Conservation (phyloP, 2,329 filamentous ascomycete genomes). For the Orbilia ellipsospora region DNA sequence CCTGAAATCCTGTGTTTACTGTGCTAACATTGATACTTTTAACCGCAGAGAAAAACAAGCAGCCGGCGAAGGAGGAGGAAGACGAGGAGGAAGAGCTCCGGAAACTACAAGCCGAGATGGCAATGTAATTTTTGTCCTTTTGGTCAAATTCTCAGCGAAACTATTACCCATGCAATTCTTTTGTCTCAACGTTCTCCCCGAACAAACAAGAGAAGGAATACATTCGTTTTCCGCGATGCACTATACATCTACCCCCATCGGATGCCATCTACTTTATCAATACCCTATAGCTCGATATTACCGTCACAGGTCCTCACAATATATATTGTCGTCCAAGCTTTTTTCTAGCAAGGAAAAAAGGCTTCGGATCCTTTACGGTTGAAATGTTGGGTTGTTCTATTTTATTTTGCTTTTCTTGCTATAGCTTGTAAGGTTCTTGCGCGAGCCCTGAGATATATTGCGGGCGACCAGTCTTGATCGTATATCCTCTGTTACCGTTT, state of each 20-base stretch:
- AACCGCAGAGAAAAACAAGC: constrained; percentile 67
- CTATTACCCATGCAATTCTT: no score
- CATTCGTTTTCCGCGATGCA: constrained; percentile 11
- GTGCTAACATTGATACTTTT: constrained; percentile 51
- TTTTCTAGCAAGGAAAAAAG: no score
- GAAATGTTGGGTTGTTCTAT: constrained; percentile 23
- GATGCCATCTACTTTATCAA: constrained; percentile 7
- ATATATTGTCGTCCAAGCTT: no score
- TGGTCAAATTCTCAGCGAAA: neutral
- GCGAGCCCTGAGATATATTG: constrained; percentile 23
- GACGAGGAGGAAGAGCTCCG: constrained; percentile 95
- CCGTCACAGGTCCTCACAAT: neutral
- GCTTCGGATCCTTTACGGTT: constrained; percentile 11
- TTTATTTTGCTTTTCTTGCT: constrained; percentile 15
- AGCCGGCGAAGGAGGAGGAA: constrained; percentile 72
- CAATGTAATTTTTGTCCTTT: constrained; percentile 72
- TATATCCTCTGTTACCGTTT: constrained; percentile 5
- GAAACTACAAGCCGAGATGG: constrained; percentile 96
- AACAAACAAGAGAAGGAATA: constrained; percentile 23
- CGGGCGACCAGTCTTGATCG: constrained; percentile 13
- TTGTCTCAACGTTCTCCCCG: constrained; percentile 15
- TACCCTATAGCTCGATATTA: neutral
- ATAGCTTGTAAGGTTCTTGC: constrained; percentile 14
- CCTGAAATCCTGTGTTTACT: neutral
- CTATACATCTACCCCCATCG: constrained; percentile 7